Conservation (phyloP, 805 yeast genomes). For the Pichia pseudocactophila region DNA sequence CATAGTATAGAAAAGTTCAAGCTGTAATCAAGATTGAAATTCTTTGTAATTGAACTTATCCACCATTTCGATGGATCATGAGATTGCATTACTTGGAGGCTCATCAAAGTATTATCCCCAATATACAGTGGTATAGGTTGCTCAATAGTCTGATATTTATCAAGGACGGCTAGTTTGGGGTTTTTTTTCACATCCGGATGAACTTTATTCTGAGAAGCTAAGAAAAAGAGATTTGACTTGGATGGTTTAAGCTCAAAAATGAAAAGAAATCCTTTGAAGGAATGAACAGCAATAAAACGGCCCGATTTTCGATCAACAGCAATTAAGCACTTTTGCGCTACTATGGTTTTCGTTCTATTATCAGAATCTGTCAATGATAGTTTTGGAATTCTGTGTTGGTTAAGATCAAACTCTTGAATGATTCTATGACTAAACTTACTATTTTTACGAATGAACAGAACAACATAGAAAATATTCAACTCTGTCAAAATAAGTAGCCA, state of each 20-base stretch:
- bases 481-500: slow-evolving; percentile 23
- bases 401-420: slow-evolving; percentile 14
- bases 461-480: slow-evolving; percentile 13
- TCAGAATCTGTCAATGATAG: not conserved
- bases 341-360: not conserved
- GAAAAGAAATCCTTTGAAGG: slow-evolving; percentile 14
- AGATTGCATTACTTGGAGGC: slow-evolving; percentile 9
- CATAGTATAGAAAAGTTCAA: slow-evolving; percentile 13
- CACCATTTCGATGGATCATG: not conserved
- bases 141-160: slow-evolving; percentile 14
- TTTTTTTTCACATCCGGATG: slow-evolving; percentile 14
- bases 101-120: slow-evolving; percentile 12
- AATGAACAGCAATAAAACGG: slow-evolving; percentile 16
- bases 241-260: slow-evolving; percentile 17
- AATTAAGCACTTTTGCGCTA: slow-evolving; percentile 14
- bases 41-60: slow-evolving; percentile 14
- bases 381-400: slow-evolving; percentile 1
- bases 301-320: slow-evolving; percentile 15
- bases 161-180: slow-evolving; percentile 8
- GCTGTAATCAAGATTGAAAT: slow-evolving; percentile 13
- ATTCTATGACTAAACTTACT: slow-evolving; percentile 5
- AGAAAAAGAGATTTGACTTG: slow-evolving; percentile 13
- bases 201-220: slow-evolving; percentile 12
- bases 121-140: slow-evolving; percentile 12
- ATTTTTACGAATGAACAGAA: slow-evolving; percentile 5